phyloP scores from a whole-genome alignment of 2,329 filamentous ascomycete species.

The Mycosphaerella arachidis region DNA sequence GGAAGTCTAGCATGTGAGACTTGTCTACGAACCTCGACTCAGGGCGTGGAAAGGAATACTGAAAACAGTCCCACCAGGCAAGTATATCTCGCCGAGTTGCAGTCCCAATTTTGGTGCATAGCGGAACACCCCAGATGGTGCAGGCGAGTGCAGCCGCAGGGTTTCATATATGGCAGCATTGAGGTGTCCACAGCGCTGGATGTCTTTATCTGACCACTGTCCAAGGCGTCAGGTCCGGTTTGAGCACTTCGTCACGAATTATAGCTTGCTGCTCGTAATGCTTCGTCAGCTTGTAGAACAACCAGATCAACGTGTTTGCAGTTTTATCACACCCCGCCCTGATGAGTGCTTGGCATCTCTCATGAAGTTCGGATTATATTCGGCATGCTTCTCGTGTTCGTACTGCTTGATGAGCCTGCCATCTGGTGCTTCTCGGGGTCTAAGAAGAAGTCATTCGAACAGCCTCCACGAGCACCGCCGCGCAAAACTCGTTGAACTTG shows the following conservation, averaged over 20 bases:
- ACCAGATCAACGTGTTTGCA: conserved; percentile 33
- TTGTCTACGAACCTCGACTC: neutral
- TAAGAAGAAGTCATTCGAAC: conserved; percentile 8
- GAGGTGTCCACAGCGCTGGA: conserved; percentile 23
- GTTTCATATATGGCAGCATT: conserved; percentile 38
- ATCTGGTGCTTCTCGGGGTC: neutral
- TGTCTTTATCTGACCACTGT: conserved; percentile 6
- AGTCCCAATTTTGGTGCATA: conserved; percentile 36
- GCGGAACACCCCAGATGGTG: conserved; percentile 30
- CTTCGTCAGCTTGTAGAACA: conserved; percentile 36
- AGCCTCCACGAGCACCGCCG: conserved; percentile 3
- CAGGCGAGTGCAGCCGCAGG: conserved; percentile 35
- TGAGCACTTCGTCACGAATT: conserved; percentile 30
- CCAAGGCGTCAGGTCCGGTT: conserved; percentile 1
- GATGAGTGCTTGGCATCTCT: conserved; percentile 3
- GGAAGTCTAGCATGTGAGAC: neutral
- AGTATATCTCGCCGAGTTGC: conserved; percentile 28
- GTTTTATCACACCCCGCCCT: conserved; percentile 34
- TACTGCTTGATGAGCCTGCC: conserved; percentile 4
- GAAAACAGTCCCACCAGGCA: conserved; percentile 29
- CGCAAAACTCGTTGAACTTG: conserved; percentile 1
- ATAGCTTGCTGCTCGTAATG: conserved; percentile 24
- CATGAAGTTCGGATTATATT: neutral
- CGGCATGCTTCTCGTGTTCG: conserved; percentile 2
- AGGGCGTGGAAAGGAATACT: conserved; percentile 20